These are phyloP conservation scores for Ogataea paradorogensis DNA, from an alignment of 805 yeast species.

Conservation along the genomic window DNA sequence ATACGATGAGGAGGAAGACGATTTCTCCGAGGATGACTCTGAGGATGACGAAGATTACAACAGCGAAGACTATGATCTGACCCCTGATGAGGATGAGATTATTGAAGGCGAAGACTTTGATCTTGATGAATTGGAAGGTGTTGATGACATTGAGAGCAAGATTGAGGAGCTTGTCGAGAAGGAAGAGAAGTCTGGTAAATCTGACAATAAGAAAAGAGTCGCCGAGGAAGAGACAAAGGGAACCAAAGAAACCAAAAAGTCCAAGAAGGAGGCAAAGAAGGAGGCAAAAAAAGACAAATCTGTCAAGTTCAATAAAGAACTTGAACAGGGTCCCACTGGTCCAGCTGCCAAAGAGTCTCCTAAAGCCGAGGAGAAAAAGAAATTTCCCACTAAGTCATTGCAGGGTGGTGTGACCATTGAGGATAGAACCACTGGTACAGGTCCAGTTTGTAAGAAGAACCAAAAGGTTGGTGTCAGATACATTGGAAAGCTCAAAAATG, in stretches of 20 bases:
- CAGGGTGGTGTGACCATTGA: slow-evolving; percentile 93
- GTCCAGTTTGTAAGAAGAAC: slow-evolving; percentile 83
- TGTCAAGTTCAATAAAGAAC: slow-evolving; percentile 84
- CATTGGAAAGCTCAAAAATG: slow-evolving; percentile 96
- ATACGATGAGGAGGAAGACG: slow-evolving; percentile 64
- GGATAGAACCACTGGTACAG: slow-evolving; percentile 88
- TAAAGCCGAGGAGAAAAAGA: slow-evolving; percentile 37
- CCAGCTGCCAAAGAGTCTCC: slow-evolving; percentile 32
- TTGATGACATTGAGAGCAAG: slow-evolving; percentile 66
- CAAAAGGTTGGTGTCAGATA: slow-evolving; percentile 94
- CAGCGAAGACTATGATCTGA: slow-evolving; percentile 60
- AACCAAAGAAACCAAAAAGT: slow-evolving; percentile 24
- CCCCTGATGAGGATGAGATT: slow-evolving; percentile 75
- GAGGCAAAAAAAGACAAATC: slow-evolving; percentile 52
- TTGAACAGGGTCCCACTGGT: slow-evolving; percentile 90
- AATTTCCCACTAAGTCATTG: slow-evolving; percentile 71
- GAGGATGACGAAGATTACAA: slow-evolving; percentile 43
- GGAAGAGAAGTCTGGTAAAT: slow-evolving; percentile 33
- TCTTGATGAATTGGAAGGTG: slow-evolving; percentile 63
- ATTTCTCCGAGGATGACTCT: slow-evolving; percentile 45
- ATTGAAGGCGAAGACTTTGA: slow-evolving; percentile 48
- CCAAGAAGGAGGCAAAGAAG: slow-evolving; percentile 27
- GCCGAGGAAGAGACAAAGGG: slow-evolving; percentile 33
- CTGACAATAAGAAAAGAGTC: slow-evolving; percentile 26
- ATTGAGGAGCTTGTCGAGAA: slow-evolving; percentile 72